These are phyloP conservation scores for Dinochytrium kinnereticum DNA, from an alignment of 371 early-diverging fungal genomes.

Conservation along the genomic window DNA sequence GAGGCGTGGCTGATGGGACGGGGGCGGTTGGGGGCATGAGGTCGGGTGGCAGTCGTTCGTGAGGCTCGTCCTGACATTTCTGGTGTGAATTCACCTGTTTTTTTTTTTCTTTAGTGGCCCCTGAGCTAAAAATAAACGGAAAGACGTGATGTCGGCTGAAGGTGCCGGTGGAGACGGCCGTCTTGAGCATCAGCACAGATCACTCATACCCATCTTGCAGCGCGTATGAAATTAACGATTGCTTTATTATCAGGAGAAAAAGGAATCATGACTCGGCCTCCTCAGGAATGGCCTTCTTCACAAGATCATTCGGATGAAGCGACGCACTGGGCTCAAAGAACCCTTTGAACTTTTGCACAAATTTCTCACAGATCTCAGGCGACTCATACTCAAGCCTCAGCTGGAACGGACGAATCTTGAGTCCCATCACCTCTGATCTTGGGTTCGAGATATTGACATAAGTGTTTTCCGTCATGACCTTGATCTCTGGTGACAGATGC, in stretches of 20 bases:
- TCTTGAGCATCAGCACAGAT: no score
- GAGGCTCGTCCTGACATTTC: neutral
- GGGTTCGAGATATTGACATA: constrained; percentile 5
- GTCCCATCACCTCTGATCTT: neutral
- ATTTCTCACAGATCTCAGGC: constrained; percentile 8
- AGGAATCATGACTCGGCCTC: no score
- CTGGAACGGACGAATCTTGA: constrained; percentile 10
- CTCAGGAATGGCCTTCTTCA: constrained; percentile 10
- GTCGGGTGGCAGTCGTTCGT: neutral
- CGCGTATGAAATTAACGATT: no score
- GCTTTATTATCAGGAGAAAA: no score
- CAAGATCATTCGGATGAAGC: neutral
- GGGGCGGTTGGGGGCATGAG: neutral
- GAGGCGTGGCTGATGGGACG: constrained; percentile 1
- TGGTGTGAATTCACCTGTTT: neutral
- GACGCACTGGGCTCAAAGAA: constrained; percentile 9
- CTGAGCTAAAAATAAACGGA: no score
- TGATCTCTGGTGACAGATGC: neutral
- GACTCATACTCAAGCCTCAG: constrained; percentile 12
- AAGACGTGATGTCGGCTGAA: no score
- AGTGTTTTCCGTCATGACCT: constrained; percentile 1
- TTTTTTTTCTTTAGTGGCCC: neutral
- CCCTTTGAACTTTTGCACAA: constrained; percentile 8
- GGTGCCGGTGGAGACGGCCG: no score
- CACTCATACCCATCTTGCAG: no score